Conservation (phyloP, 139 green algal species). For the Asterochloris erici region DNA sequence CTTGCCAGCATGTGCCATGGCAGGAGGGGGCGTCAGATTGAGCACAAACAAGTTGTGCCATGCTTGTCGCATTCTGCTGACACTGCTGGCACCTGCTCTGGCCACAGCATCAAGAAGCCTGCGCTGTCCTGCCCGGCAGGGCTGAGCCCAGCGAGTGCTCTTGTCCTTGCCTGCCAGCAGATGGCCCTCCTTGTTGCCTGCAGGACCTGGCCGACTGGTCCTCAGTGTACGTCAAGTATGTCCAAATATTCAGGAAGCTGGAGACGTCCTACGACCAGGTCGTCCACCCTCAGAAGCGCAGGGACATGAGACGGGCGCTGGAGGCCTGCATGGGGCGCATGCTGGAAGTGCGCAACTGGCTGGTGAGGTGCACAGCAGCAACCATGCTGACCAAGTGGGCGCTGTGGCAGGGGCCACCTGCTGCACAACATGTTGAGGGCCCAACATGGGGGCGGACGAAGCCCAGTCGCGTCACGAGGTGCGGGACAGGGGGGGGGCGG, state of each 20-base stretch:
- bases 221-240: constrained; percentile 87
- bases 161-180: not conserved
- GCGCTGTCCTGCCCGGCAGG: not conserved
- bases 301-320: constrained; percentile 75
- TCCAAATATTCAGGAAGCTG: constrained; percentile 82
- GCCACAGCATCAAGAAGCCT: not conserved
- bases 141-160: not conserved
- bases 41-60: too few species aligned
- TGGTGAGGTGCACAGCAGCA: constrained; percentile 23
- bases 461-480: too few species aligned
- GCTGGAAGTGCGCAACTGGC: constrained; percentile 60
- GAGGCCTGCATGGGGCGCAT: constrained; percentile 78
- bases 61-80: too few species aligned
- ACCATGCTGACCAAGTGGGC: too few species aligned
- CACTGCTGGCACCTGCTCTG: too few species aligned
- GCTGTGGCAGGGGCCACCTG: too few species aligned
- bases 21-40: not conserved
- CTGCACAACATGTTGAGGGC: too few species aligned
- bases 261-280: constrained; percentile 81
- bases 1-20: not conserved
- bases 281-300: constrained; percentile 85
- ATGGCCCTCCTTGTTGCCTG: not conserved
- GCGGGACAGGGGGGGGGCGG: too few species aligned
- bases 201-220: constrained; percentile 77
- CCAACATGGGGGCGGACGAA: too few species aligned